Percentiles rank a stretch among this genome's conserved stretches.
These are phyloP conservation scores for Quercus cerris DNA, from an alignment of 306 rosid species.

Conservation along the genomic window DNA sequence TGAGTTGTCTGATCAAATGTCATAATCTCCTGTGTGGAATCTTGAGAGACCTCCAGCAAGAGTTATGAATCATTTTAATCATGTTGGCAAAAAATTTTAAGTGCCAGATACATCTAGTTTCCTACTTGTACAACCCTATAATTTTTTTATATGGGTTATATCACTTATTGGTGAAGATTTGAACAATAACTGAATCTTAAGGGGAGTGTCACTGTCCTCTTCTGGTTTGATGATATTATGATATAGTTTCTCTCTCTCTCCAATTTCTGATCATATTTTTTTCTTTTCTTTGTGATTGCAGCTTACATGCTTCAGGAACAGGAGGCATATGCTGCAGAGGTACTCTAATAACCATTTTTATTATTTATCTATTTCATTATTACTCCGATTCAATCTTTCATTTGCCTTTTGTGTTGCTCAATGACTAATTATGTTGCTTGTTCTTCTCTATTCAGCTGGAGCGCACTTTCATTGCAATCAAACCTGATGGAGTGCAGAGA, in stretches of 20 bases:
- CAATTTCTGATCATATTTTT: background rate
- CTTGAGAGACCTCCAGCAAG: background rate
- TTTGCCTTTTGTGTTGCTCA: background rate
- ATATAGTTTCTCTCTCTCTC: background rate
- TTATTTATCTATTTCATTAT: conserved; percentile 1
- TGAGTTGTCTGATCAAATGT: background rate
- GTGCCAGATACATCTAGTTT: no score
- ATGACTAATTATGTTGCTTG: background rate
- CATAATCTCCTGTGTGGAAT: background rate
- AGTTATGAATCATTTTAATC: background rate
- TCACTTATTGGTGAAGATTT: background rate
- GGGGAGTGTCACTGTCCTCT: conserved; percentile 2
- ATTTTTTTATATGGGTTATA: background rate
- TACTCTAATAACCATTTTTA: conserved; percentile 17
- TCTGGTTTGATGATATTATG: background rate
- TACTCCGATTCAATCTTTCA: background rate
- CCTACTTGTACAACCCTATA: background rate
- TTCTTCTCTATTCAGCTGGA: conserved; percentile 48
- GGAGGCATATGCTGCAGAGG: conserved; percentile 97
- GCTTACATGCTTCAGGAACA: conserved; percentile 87
- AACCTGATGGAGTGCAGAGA: conserved; percentile 96
- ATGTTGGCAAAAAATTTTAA: no score
- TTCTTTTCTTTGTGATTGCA: conserved; percentile 30
- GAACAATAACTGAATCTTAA: background rate
- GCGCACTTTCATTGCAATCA: conserved; percentile 94